Percentiles rank a stretch among this genome's conserved stretches.
These are phyloP conservation scores for Mycena crocata DNA, from an alignment of 768 basidiomycete genomes.

Conservation along the genomic window DNA sequence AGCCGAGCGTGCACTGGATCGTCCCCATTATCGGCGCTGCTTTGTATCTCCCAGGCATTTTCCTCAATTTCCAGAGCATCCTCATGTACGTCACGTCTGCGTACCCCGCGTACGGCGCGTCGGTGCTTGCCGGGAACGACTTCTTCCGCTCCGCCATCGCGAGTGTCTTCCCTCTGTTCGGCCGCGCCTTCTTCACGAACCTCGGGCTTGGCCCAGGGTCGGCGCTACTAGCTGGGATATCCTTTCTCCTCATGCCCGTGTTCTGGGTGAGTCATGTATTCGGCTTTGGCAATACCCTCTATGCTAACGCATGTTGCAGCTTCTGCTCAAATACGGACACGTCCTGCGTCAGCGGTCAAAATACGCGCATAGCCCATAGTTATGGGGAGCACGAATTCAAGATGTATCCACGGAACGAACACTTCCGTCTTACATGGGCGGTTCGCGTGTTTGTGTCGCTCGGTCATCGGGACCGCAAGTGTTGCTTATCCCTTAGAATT, in stretches of 20 bases:
- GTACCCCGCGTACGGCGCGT: slow-evolving; percentile 46
- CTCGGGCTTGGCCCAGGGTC: slow-evolving; percentile 41
- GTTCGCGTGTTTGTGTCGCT: background rate
- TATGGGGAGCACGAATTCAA: background rate
- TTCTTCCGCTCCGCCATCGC: slow-evolving; percentile 45
- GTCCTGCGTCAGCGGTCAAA: slow-evolving; percentile 30
- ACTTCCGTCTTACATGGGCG: no score
- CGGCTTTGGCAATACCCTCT: background rate
- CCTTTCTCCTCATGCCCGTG: slow-evolving; percentile 39
- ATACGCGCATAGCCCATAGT: slow-evolving; percentile 33
- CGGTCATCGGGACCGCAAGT: slow-evolving; percentile 1
- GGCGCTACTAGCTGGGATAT: slow-evolving; percentile 40
- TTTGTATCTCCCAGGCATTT: slow-evolving; percentile 46
- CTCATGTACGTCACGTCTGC: slow-evolving; percentile 46
- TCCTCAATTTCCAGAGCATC: slow-evolving; percentile 44
- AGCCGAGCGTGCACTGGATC: slow-evolving; percentile 47
- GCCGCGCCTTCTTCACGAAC: slow-evolving; percentile 36
- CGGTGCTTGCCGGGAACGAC: slow-evolving; percentile 49
- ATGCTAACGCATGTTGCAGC: background rate
- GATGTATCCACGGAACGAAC: background rate
- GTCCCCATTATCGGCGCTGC: slow-evolving; percentile 47
- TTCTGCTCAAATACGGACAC: slow-evolving; percentile 31
- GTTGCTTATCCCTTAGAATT: background rate
- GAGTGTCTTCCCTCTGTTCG: slow-evolving; percentile 39
- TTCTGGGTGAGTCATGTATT: slow-evolving; percentile 30